phyloP scores from a whole-genome alignment of 305 asterid species.

The Andrographis paniculata region DNA sequence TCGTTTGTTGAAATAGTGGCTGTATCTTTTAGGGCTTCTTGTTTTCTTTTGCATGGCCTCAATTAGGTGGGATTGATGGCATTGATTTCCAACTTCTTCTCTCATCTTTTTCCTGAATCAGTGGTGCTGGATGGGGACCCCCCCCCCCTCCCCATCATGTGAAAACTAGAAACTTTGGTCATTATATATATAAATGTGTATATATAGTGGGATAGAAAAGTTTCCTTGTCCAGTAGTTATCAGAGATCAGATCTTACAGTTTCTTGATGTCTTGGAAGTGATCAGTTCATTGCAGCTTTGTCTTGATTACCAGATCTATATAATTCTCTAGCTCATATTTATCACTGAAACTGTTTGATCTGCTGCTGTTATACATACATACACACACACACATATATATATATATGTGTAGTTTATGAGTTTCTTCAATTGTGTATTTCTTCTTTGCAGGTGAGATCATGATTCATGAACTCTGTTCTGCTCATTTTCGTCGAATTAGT shows the following conservation, averaged over 20 bases:
- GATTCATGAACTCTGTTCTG: no score
- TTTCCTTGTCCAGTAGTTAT: slow-evolving; percentile 22
- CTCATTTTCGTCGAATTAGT: no score
- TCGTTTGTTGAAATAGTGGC: slow-evolving; percentile 13
- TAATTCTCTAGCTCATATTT: slow-evolving; percentile 12
- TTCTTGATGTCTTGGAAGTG: slow-evolving; percentile 18
- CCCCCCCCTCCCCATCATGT: slow-evolving; percentile 41
- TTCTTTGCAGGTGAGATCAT: no score
- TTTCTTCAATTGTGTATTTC: no score
- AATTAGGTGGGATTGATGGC: slow-evolving; percentile 39
- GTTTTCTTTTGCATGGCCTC: slow-evolving; percentile 43
- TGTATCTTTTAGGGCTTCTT: slow-evolving; percentile 16
- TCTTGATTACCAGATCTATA: slow-evolving; percentile 36
- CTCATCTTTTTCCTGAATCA: slow-evolving; percentile 30
- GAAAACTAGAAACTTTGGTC: slow-evolving; percentile 25
- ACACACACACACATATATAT: no score
- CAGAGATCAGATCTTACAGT: slow-evolving; percentile 24
- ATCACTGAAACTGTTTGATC: neutral
- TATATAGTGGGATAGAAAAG: slow-evolving; percentile 17
- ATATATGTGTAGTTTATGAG: no score
- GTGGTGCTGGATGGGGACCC: slow-evolving; percentile 55
- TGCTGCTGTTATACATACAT: slow-evolving; percentile 5
- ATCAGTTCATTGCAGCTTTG: slow-evolving; percentile 18
- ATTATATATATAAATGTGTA: no score
- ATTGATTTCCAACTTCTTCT: slow-evolving; percentile 16